Evolutionary conservation across 2,329 filamentous ascomycete species (phyloP).

Genomic region (Aspergillus sp.): DNA sequence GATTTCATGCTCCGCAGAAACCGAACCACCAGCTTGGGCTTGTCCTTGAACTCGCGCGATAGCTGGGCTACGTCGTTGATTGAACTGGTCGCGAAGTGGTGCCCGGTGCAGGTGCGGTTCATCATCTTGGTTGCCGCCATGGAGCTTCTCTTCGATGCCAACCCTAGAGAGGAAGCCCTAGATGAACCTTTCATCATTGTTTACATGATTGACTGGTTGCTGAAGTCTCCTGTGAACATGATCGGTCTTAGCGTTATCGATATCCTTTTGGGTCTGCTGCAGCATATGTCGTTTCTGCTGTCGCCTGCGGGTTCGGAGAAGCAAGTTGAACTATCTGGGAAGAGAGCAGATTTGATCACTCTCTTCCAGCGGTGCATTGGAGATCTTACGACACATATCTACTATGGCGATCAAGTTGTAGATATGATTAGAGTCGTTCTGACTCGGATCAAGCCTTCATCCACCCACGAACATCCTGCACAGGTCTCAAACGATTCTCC

Average conservation of each 20-base stretch:
- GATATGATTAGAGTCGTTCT: constrained; percentile 90
- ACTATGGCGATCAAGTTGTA: constrained; percentile 93
- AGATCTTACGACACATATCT: constrained; percentile 89
- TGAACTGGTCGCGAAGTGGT: constrained; percentile 78
- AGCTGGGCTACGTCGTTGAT: constrained; percentile 85
- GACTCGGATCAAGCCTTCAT: constrained; percentile 69
- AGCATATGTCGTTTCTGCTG: constrained; percentile 76
- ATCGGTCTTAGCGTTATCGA: constrained; percentile 98
- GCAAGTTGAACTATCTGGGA: constrained; percentile 26
- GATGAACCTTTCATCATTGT: constrained; percentile 73
- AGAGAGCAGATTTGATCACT: constrained; percentile 64
- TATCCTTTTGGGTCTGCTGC: constrained; percentile 79
- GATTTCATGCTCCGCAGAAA: constrained; percentile 66
- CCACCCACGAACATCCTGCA: constrained; percentile 46
- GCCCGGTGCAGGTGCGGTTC: constrained; percentile 91
- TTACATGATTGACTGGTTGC: constrained; percentile 75
- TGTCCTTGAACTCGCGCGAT: constrained; percentile 49
- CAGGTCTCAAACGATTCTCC: constrained; percentile 54
- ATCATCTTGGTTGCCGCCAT: constrained; percentile 81
- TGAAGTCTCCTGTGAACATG: constrained; percentile 86
- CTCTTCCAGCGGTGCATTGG: constrained; percentile 81
- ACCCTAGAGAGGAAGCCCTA: constrained; percentile 69
- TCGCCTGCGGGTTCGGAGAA: constrained; percentile 56
- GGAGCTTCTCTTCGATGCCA: constrained; percentile 70
- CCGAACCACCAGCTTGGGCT: constrained; percentile 53